Evolutionary conservation across 2,329 filamentous ascomycete genomes (phyloP), one percentile per base, ranked within the genome.

Genomic region (Zopfia rhizophila): DNA sequence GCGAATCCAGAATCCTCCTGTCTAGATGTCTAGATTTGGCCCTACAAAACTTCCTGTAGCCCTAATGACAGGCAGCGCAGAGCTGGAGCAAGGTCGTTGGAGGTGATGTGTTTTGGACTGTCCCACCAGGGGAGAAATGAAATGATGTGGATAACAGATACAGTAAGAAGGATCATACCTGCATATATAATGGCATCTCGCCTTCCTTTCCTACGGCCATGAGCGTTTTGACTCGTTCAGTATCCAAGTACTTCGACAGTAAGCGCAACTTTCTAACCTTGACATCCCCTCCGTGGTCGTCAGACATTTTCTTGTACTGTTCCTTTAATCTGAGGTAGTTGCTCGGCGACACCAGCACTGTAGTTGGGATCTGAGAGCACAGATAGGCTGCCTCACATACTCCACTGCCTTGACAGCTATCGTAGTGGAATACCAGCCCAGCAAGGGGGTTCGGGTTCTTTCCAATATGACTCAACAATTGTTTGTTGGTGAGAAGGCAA

Each of bases 341-440:
- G 32, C 58, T 58, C 16, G 39, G 31, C 28, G 45, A 55, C 10
- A 61, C 56, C 1, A 61, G 45, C 1, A 59, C 51, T 3, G 28
- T 56, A 1, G 54, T 58, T 13, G 38, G 28, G 4, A 58, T 37
- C 1, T 36, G 10, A 1, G 47, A 39, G 28, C 47, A 52, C 4
- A 58, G 43, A 32, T 53, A 53, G 4, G 55, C 52, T 4, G 55
- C 55, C 38, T 58, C 55, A 23, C 52, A 53, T 2, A 56, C 52
- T 3, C 41, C 48, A 25, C 42, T 55, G 13, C 51, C 32, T 12
- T 44, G 43, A 3, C 25, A 42, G 19, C 46, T 36, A 32, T 56
- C 81, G 51, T 79, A 85, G 51, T 83, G 79, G 36, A 83, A 80
- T 1, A 83, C 79, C 0, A 88, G 67, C 0, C 80, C 84, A 0